Conservation (phyloP, 345 rosid genomes). For the Sonneratia caseolaris region DNA sequence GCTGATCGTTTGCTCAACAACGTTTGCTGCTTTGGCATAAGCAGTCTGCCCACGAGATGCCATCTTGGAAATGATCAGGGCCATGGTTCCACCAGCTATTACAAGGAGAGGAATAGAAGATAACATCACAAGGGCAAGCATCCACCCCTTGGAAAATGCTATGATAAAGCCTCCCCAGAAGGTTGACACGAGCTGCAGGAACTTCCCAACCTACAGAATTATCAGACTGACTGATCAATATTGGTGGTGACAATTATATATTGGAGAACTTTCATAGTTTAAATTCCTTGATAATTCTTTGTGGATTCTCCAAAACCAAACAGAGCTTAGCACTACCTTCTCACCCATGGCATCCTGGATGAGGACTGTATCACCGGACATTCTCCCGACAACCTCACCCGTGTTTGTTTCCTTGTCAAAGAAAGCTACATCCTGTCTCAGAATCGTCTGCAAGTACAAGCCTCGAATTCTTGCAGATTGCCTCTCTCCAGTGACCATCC, state of each 20-base stretch:
- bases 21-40: slow-evolving; percentile 57
- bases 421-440: slow-evolving; percentile 75
- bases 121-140: slow-evolving; percentile 70
- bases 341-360: slow-evolving; percentile 98
- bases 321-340: slow-evolving; percentile 34
- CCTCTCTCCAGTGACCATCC: slow-evolving; percentile 90
- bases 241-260: neutral
- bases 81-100: slow-evolving; percentile 46
- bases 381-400: slow-evolving; percentile 86
- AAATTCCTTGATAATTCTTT: too few relatives aligned
- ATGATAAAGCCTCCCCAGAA: slow-evolving; percentile 68
- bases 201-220: slow-evolving; percentile 66
- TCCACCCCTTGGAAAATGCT: slow-evolving; percentile 78
- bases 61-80: slow-evolving; percentile 41
- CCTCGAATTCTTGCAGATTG: slow-evolving; percentile 68
- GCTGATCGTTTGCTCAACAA: slow-evolving; percentile 71
- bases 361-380: slow-evolving; percentile 93
- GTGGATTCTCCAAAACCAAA: neutral
- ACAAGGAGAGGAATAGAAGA: slow-evolving; percentile 60
- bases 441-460: slow-evolving; percentile 58
- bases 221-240: neutral
- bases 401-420: slow-evolving; percentile 78
- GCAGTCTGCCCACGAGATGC: slow-evolving; percentile 57
- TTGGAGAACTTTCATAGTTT: neutral
- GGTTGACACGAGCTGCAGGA: slow-evolving; percentile 55